phyloP scores from a whole-genome alignment of 164 flowering plant species.

The Buxus sempervirens region DNA sequence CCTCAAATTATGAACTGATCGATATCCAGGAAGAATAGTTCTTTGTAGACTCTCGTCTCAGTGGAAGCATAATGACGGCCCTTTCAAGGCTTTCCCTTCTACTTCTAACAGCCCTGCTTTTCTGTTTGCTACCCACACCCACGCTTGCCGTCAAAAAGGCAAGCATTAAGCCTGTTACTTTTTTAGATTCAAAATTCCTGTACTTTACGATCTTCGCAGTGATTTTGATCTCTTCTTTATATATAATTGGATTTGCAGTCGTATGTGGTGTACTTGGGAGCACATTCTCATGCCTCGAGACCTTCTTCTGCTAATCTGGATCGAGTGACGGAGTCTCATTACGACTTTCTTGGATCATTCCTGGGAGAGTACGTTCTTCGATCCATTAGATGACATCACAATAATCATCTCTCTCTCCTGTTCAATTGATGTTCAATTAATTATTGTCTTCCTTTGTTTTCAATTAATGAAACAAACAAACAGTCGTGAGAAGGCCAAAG shows the following conservation, averaged over 20 bases:
- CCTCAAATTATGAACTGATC: too few relatives aligned
- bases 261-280: constrained; percentile 69
- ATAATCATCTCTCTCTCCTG: not conserved
- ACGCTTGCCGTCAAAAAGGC: constrained; percentile 38
- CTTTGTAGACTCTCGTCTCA: too few relatives aligned
- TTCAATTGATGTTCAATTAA: not conserved
- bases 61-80: too few relatives aligned
- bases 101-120: constrained; percentile 20
- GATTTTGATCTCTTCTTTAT: not conserved
- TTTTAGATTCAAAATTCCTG: not conserved
- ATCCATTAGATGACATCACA: not conserved
- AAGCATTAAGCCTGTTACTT: constrained; percentile 6
- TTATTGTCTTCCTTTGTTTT: too few relatives aligned
- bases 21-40: too few relatives aligned
- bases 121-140: constrained; percentile 29
- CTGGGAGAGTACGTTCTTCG: constrained; percentile 19
- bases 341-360: constrained; percentile 40
- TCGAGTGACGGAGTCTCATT: constrained; percentile 41
- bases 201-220: not conserved
- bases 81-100: not conserved
- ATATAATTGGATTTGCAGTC: constrained; percentile 34
- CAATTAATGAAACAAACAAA: too few relatives aligned
- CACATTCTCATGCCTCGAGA: constrained; percentile 39
- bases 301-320: constrained; percentile 31
- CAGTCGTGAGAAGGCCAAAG: constrained; percentile 27